Evolutionary conservation across 78 protist species (phyloP).

Genomic region (Dictyostelium purpureum): DNA sequence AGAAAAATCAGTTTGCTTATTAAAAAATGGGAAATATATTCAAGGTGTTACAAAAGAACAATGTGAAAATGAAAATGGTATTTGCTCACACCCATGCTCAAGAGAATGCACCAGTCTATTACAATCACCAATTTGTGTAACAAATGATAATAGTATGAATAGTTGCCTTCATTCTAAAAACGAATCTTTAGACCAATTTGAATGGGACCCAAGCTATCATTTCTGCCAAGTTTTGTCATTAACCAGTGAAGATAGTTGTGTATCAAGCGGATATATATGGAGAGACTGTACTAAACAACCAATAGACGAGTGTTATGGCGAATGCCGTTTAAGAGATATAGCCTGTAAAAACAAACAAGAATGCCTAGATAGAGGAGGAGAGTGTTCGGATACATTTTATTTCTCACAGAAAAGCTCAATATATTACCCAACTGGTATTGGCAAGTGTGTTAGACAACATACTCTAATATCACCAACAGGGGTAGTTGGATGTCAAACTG

Average conservation of each 20-base stretch:
- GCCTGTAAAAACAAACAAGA: neutral
- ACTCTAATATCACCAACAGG: neutral
- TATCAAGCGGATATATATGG: no score
- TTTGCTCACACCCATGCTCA: neutral
- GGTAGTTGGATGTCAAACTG: neutral
- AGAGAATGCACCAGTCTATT: no score
- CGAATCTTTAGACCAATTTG: no score
- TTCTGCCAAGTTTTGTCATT: no score
- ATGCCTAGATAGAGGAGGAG: neutral
- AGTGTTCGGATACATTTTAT: conserved; percentile 5
- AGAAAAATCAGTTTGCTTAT: neutral
- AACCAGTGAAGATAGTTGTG: no score
- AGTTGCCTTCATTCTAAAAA: no score
- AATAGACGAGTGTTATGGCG: no score
- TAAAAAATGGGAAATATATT: neutral
- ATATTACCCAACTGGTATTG: neutral
- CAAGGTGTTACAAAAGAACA: neutral
- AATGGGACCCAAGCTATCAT: no score
- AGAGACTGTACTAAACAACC: no score
- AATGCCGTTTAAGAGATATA: neutral
- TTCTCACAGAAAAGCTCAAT: neutral
- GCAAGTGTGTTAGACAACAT: neutral
- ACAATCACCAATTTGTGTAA: no score
- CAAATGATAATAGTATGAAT: no score
- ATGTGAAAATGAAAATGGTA: neutral